Evolutionary conservation across 805 yeast genomes (phyloP), one percentile per base, ranked within the genome.

Genomic region (Metschnikowia matae): DNA sequence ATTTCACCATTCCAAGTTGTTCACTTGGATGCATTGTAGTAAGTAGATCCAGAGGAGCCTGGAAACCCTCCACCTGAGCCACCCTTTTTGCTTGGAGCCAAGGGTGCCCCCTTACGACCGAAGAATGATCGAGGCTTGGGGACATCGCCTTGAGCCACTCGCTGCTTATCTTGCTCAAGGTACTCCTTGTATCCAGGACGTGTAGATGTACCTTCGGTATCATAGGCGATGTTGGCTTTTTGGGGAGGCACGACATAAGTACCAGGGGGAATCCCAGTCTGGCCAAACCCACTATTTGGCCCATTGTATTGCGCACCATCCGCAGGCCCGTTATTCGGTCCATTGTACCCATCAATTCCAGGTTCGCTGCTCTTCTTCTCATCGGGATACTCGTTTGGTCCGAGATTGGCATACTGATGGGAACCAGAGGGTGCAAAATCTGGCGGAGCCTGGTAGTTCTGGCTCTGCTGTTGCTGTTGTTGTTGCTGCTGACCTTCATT

Each of bases 141-240:
- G 26, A 50, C 60, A 49, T 69, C 63, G 1, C 75, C 77, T 13
- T 61, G 56, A 4, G 62, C 58, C 17, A 62, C 54, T 21, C 74
- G 50, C 45, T 68, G 63, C 48, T 63, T 63, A 35, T 73, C 75
- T 15, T 65, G 54, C 39, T 57, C 54, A 35, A 63, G 60, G 45
- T 60, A 73, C 49, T 70, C 67, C 44, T 58, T 68, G 51, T 70
- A 72, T 3, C 70, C 67, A 0, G 77, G 76, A 34, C 73, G 61
- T 35, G 71, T 56, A 44, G 68, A 66, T 39, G 63, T 62, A 15
- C 73, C 71, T 29, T 68, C 67, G 3, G 76, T 54, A 14, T 58
- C 70, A 47, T 59, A 62, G 1, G 71, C 57, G 21, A 73, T 73
- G 54, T 73, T 68, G n/a, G 70, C 71, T 49, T 57, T 51, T 29